Percentiles rank a stretch among this genome's conserved stretches.
Conservation (phyloP, 305 asterid genomes). For the Rubia peregrina region DNA sequence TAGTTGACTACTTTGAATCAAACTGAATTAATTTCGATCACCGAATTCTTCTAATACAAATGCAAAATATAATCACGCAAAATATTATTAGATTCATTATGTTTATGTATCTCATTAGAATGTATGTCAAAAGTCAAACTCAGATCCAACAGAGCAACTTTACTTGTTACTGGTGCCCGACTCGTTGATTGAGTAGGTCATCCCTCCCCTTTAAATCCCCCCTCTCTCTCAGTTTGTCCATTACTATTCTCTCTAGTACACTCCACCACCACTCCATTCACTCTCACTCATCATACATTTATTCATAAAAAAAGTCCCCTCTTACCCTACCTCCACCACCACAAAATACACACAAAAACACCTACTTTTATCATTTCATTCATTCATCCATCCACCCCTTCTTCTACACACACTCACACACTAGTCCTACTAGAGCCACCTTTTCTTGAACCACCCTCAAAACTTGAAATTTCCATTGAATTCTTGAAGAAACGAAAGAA, state of each 20-base stretch:
- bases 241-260: neutral
- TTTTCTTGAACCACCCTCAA: neutral
- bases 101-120: too few relatives aligned
- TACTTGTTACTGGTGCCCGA: too few relatives aligned
- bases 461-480: too few relatives aligned
- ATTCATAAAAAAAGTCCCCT: neutral
- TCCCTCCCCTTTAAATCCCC: neutral
- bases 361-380: neutral
- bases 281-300: neutral
- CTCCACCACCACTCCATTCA: neutral
- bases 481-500: constrained; percentile 13
- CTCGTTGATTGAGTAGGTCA: too few relatives aligned
- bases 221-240: neutral
- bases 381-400: neutral
- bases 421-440: neutral
- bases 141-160: too few relatives aligned
- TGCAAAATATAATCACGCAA: too few relatives aligned
- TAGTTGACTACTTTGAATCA: too few relatives aligned
- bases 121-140: too few relatives aligned
- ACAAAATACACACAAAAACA: neutral
- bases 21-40: too few relatives aligned
- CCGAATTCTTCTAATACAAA: too few relatives aligned
- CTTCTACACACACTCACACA: neutral
- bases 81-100: too few relatives aligned
- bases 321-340: too few relatives aligned